These are phyloP conservation scores for Solanum paucissectum DNA, from an alignment of 257 asterid genomes.

Conservation along the genomic window DNA sequence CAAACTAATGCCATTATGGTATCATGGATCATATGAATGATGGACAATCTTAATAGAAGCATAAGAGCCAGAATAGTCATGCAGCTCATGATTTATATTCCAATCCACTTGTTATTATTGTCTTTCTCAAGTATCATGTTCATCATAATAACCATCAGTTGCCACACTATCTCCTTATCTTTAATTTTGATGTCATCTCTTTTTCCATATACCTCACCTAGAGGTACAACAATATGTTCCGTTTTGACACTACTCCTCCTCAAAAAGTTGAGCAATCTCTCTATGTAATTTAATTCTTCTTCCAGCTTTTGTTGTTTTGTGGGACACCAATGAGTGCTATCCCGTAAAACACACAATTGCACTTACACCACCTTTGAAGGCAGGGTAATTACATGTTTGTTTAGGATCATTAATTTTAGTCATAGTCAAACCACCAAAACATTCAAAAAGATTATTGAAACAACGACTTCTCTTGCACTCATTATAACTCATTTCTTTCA, in stretches of 20 bases:
- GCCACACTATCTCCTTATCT: conserved; percentile 57
- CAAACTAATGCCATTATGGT: conserved; percentile 55
- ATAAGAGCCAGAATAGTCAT: conserved; percentile 26
- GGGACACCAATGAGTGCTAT: conserved; percentile 34
- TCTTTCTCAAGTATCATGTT: too few relatives aligned
- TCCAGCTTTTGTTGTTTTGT: conserved; percentile 6
- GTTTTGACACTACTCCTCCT: too few relatives aligned
- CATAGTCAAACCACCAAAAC: conserved; percentile 24
- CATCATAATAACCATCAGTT: conserved; percentile 24
- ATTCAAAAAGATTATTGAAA: conserved; percentile 33
- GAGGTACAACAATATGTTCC: too few relatives aligned
- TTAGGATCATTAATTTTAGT: conserved; percentile 42
- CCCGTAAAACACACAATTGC: conserved; percentile 55
- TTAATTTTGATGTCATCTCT: conserved; percentile 19
- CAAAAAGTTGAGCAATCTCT: too few relatives aligned
- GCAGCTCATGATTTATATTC: conserved; percentile 62
- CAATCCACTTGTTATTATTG: conserved; percentile 20
- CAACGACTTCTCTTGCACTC: conserved; percentile 30
- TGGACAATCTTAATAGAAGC: conserved; percentile 22
- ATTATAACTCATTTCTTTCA: conserved; percentile 41
- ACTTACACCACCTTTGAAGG: conserved; percentile 58
- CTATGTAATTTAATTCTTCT: not conserved
- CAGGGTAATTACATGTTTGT: conserved; percentile 60
- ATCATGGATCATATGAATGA: conserved; percentile 49
- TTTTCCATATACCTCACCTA: too few relatives aligned